phyloP scores from a whole-genome alignment of 768 basidiomycete species.

The Trametes cingulata region DNA sequence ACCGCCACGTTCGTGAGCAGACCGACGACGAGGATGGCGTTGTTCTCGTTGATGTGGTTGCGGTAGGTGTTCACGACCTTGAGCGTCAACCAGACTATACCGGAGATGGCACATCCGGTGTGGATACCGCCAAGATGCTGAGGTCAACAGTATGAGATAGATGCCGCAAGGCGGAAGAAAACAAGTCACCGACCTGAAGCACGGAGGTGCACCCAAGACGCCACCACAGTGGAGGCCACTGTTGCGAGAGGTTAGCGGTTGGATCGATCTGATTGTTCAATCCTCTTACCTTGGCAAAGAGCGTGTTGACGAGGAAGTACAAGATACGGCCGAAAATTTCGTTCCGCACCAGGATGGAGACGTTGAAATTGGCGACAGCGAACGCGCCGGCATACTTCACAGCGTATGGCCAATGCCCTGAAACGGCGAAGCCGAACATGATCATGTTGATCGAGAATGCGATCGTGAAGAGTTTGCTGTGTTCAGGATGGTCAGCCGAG shows the following conservation, averaged over 20 bases:
- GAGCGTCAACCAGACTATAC: conserved; percentile 67
- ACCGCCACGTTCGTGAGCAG: conserved; percentile 58
- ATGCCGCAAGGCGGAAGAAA: not conserved
- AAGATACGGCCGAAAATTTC: conserved; percentile 80
- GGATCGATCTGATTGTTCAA: not conserved
- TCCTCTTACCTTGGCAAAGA: conserved; percentile 67
- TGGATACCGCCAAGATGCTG: conserved; percentile 80
- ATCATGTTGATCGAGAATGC: conserved; percentile 59
- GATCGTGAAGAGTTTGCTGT: conserved; percentile 75
- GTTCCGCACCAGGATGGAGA: conserved; percentile 76
- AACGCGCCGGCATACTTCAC: conserved; percentile 66
- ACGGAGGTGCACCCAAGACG: conserved; percentile 73
- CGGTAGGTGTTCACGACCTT: conserved; percentile 60
- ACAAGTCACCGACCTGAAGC: conserved; percentile 47
- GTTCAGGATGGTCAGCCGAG: conserved; percentile 1
- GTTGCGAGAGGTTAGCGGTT: conserved; percentile 6
- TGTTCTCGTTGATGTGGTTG: conserved; percentile 48
- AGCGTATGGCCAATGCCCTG: conserved; percentile 69
- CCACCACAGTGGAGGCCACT: conserved; percentile 77
- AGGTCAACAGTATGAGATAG: not conserved
- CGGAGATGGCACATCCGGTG: conserved; percentile 71
- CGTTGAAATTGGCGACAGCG: conserved; percentile 71
- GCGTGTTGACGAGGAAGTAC: conserved; percentile 68
- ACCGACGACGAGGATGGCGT: conserved; percentile 61
- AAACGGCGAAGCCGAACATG: conserved; percentile 59